Conservation (phyloP, 768 basidiomycete species). For the Glaciozyma martinii region DNA sequence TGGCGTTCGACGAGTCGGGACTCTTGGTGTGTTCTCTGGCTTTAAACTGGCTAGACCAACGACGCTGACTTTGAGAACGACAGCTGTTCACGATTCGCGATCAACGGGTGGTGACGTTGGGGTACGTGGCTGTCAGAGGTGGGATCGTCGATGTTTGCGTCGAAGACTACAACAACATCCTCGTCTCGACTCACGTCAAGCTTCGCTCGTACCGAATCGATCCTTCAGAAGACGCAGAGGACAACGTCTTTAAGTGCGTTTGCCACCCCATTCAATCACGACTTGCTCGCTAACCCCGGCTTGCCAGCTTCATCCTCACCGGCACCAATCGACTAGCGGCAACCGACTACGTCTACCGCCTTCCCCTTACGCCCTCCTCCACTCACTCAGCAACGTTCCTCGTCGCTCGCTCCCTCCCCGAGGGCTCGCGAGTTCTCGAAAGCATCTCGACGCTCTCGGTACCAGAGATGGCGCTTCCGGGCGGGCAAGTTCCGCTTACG, state of each 20-base stretch:
- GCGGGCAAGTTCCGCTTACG: background rate
- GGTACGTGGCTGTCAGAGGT: background rate
- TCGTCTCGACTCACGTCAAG: background rate
- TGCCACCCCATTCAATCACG: background rate
- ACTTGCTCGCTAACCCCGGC: background rate
- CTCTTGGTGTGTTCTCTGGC: background rate
- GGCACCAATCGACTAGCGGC: background rate
- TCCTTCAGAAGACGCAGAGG: background rate
- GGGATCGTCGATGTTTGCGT: background rate
- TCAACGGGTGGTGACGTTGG: background rate
- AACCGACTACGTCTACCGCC: background rate
- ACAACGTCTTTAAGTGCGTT: background rate
- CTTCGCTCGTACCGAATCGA: background rate
- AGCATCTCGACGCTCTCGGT: background rate
- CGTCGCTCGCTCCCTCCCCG: background rate
- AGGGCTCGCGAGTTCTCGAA: background rate
- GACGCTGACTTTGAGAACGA: background rate
- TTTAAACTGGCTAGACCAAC: background rate
- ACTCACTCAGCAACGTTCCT: background rate
- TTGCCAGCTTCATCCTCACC: background rate
- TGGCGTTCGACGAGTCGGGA: background rate
- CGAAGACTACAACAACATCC: background rate
- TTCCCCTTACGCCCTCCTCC: background rate
- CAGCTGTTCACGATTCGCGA: background rate
- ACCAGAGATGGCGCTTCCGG: background rate